phyloP scores from a whole-genome alignment of 805 yeast genomes.

The Pichia membranifaciens region DNA sequence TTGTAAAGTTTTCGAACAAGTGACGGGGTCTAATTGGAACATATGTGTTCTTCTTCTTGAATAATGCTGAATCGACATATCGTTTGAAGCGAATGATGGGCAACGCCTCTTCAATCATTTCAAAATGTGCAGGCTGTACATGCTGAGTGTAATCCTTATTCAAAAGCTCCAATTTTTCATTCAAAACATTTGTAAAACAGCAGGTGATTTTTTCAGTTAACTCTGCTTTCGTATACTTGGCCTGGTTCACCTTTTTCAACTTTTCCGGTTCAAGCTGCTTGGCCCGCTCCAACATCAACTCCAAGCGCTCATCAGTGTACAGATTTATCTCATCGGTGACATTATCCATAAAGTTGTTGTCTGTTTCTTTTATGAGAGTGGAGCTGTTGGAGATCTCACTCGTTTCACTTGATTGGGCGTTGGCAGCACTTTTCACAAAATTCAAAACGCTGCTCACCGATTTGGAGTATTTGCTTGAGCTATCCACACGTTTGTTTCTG shows the following conservation, averaged over 20 bases:
- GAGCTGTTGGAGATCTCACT: conserved; percentile 4
- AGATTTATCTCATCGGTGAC: conserved; percentile 4
- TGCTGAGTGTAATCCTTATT: background rate
- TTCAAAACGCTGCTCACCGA: background rate
- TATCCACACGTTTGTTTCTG: background rate
- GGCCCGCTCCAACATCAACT: conserved; percentile 19
- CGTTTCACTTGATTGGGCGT: background rate
- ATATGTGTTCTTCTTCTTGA: conserved; percentile 43
- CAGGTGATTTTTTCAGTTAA: conserved; percentile 43
- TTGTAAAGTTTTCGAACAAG: conserved; percentile 38
- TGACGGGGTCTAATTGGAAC: conserved; percentile 43
- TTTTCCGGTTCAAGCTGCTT: conserved; percentile 14
- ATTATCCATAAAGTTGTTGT: background rate
- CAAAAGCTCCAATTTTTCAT: background rate
- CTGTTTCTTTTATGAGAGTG: background rate
- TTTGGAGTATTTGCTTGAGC: background rate
- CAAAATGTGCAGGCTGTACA: conserved; percentile 6
- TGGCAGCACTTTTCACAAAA: background rate
- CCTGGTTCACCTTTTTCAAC: conserved; percentile 32
- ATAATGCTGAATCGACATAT: conserved; percentile 42
- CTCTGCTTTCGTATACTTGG: conserved; percentile 42
- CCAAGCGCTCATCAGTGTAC: conserved; percentile 18
- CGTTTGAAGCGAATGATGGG: conserved; percentile 53
- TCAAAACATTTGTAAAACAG: conserved; percentile 4
- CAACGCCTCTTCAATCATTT: conserved; percentile 20